Evolutionary conservation across 768 basidiomycete species (phyloP), one percentile per base, ranked within the genome.

Genomic region (Russula earlei): DNA sequence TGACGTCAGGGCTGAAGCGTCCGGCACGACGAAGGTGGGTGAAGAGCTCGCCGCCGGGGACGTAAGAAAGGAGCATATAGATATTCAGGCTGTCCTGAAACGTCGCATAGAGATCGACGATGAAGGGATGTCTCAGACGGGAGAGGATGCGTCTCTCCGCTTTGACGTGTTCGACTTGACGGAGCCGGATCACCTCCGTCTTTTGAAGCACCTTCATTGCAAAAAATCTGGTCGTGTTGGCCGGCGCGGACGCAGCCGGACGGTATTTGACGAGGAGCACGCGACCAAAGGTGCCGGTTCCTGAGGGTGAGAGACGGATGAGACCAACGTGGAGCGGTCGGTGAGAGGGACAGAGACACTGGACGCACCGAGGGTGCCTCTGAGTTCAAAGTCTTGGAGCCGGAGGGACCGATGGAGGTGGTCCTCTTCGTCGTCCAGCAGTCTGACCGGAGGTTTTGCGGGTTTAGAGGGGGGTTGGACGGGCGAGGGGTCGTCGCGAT

Each of bases 161-260:
- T 66, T 95, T 97, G 65, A 98, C 94, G 68, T 99, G 96, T 67
- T 97, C 93, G 51, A 98, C 89, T 68, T 99, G 96, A 43, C 94
- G 88, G 47, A 98, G 79, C 46, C 84, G 82, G 49, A 92, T 86
- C 53, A 93, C 83, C 62, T 91, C 87, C 4, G 80, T 79, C 70
- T 95, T 94, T 59, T 83, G 83, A 38, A 94, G 78, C 15, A 94
- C 85, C 69, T 94, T 94, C 81, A 95, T 79, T 10, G 91, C 91
- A 65, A 88, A 94, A 67, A 83, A 80, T 37, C 72, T 74, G 56
- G 81, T 79, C 3, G 80, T 69, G 60, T 74, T 75, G 20, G 77
- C 69, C 5, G 73, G 72, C 4, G 73, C 67, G 20, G 75, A 68
- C 2, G 78, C 73, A 44, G 73, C 58, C 5, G 66, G 72, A 29